These are phyloP conservation scores for Wallacemonas collosoma DNA, from an alignment of 208 protist genomes.

Conservation along the genomic window DNA sequence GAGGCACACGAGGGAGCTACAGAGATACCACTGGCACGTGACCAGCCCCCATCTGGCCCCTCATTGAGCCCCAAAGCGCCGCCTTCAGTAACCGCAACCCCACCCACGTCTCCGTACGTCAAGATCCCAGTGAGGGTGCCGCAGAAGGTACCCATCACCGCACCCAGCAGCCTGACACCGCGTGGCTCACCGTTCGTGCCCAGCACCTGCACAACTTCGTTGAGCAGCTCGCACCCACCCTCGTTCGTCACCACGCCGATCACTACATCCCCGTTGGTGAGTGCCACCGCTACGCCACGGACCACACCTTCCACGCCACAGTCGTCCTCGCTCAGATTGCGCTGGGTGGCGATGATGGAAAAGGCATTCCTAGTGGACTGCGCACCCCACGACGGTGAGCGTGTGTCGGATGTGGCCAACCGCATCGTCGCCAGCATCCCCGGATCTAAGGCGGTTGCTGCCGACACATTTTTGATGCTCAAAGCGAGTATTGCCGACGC, in stretches of 20 bases:
- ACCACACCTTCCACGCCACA: constrained; percentile 14
- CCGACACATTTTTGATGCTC: constrained; percentile 73
- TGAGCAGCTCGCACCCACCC: not conserved
- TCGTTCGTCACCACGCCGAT: constrained; percentile 11
- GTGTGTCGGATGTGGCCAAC: constrained; percentile 31
- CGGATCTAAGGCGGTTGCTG: constrained; percentile 41
- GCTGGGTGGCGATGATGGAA: constrained; percentile 53
- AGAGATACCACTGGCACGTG: too few species aligned
- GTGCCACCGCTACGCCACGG: not conserved
- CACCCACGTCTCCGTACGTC: constrained; percentile 20
- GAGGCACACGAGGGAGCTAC: too few species aligned
- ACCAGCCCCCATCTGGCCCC: too few species aligned
- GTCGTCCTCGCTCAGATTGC: constrained; percentile 22
- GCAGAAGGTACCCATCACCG: constrained; percentile 40
- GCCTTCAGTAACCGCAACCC: not conserved
- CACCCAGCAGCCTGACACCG: constrained; percentile 12
- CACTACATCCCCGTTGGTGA: too few species aligned
- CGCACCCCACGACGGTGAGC: constrained; percentile 31
- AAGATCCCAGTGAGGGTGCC: constrained; percentile 29
- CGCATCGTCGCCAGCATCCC: constrained; percentile 68
- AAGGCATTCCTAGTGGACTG: constrained; percentile 46
- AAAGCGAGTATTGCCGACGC: constrained; percentile 66
- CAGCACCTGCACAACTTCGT: not conserved
- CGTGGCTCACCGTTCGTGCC: not conserved
- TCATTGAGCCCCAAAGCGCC: not conserved